A percentile compares a stretch with the other conserved stretches of the same genome.
Conservation (phyloP, 805 yeast species). For the Zygoascus ofunaensis region DNA sequence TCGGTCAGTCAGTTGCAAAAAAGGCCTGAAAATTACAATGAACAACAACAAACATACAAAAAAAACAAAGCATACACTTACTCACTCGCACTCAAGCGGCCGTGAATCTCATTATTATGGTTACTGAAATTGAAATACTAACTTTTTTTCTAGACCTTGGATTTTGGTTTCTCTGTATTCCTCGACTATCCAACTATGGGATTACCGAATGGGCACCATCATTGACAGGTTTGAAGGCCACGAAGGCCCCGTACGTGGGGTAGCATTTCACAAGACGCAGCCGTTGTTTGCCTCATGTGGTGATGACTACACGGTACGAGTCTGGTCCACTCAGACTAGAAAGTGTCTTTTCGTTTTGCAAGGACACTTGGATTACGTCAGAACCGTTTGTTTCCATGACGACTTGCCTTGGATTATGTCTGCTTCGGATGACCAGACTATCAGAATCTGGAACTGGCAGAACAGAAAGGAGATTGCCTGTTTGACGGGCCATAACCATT, state of each 20-base stretch:
- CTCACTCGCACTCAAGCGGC: too few relatives aligned
- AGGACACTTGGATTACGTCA: conserved; percentile 92
- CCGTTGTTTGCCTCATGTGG: conserved; percentile 96
- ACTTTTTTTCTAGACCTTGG: conserved; percentile 61
- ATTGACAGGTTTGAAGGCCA: conserved; percentile 96
- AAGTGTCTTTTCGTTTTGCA: conserved; percentile 84
- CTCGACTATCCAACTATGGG: conserved; percentile 99
- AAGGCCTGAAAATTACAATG: too few relatives aligned
- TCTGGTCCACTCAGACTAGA: conserved; percentile 89
- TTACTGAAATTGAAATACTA: too few relatives aligned
- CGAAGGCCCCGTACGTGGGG: conserved; percentile 94
- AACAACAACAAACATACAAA: too few relatives aligned
- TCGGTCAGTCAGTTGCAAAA: too few relatives aligned
- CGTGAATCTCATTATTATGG: too few relatives aligned
- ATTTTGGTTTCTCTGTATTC: conserved; percentile 89
- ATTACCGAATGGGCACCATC: conserved; percentile 96
- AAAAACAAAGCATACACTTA: too few relatives aligned
- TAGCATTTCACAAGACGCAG: conserved; percentile 96
- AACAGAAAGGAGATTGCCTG: conserved; percentile 95
- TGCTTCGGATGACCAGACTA: conserved; percentile 95
- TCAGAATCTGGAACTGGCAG: conserved; percentile 99
- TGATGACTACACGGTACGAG: conserved; percentile 90
- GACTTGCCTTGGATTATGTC: conserved; percentile 97
- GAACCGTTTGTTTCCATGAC: conserved; percentile 90
- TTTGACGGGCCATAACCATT: conserved; percentile 95